These are phyloP conservation scores for Kalmanozyma brasiliensis DNA, from an alignment of 1,284 basidiomycete genomes.

Conservation along the genomic window DNA sequence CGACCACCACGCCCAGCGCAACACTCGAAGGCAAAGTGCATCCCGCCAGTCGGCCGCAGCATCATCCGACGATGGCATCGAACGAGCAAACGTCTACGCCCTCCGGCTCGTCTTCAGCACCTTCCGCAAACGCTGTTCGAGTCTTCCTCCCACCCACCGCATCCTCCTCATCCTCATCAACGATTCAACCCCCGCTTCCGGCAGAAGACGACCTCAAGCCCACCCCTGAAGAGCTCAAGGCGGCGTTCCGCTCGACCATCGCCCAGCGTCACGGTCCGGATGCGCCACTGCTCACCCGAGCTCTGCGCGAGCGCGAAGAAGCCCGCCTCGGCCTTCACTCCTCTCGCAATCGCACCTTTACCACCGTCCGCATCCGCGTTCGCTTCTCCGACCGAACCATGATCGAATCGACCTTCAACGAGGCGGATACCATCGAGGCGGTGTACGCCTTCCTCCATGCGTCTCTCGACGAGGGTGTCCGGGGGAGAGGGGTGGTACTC, in stretches of 20 bases:
- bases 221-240: slow-evolving; percentile 78
- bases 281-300: slow-evolving; percentile 79
- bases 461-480: slow-evolving; percentile 78
- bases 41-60: not conserved
- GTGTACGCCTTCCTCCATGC: slow-evolving; percentile 84
- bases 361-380: slow-evolving; percentile 83
- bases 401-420: slow-evolving; percentile 81
- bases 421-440: slow-evolving; percentile 78
- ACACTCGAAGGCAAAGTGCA: not conserved
- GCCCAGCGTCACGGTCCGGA: slow-evolving; percentile 77
- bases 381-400: slow-evolving; percentile 82
- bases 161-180: slow-evolving; percentile 4
- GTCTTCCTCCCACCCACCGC: slow-evolving; percentile 25
- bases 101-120: not conserved
- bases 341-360: slow-evolving; percentile 76
- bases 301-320: slow-evolving; percentile 76
- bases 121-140: slow-evolving; percentile 1
- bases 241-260: slow-evolving; percentile 75
- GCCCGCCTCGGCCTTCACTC: slow-evolving; percentile 71
- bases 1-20: slow-evolving; percentile 4
- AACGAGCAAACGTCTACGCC: not conserved
- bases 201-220: slow-evolving; percentile 71
- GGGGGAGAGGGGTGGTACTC: slow-evolving; percentile 80
- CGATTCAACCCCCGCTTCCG: not conserved
- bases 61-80: not conserved